phyloP scores from a whole-genome alignment of 2,329 filamentous ascomycete species.

The Exutisphaerella laricina region DNA sequence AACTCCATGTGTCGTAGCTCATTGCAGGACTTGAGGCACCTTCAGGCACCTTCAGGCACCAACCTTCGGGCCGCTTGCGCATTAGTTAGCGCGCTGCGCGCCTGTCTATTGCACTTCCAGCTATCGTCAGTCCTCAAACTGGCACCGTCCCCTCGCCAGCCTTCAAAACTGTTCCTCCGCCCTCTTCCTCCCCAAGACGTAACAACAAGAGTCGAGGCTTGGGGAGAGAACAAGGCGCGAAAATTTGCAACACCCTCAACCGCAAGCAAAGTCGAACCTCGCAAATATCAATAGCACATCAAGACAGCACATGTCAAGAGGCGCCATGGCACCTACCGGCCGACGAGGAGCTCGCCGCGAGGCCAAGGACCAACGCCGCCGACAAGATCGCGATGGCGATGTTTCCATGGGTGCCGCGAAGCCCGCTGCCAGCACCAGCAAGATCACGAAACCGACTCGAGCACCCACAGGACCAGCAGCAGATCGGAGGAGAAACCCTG shows the following conservation, averaged over 20 bases:
- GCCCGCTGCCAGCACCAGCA: slow-evolving; percentile 30
- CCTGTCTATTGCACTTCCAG: no score
- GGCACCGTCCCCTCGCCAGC: no score
- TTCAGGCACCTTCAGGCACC: no score
- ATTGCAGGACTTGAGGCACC: no score
- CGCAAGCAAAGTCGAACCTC: not conserved
- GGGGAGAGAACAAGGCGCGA: not conserved
- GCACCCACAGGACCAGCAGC: slow-evolving; percentile 16
- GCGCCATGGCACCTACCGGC: not conserved
- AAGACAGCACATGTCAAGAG: not conserved
- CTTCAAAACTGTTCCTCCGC: no score
- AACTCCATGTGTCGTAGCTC: no score
- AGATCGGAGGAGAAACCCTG: slow-evolving; percentile 4
- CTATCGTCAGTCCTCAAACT: no score
- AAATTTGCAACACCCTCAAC: not conserved
- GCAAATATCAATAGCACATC: no score
- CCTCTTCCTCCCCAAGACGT: no score
- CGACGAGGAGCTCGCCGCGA: not conserved
- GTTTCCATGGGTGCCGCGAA: slow-evolving; percentile 50
- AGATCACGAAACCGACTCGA: slow-evolving; percentile 19
- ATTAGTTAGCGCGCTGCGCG: no score
- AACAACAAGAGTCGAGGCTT: not conserved
- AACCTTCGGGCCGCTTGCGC: no score
- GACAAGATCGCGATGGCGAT: slow-evolving; percentile 48
- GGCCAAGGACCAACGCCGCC: not conserved